Base-by-base conservation (phyloP, 768 basidiomycete species). In the Leucocoprinus sp. region DNA sequence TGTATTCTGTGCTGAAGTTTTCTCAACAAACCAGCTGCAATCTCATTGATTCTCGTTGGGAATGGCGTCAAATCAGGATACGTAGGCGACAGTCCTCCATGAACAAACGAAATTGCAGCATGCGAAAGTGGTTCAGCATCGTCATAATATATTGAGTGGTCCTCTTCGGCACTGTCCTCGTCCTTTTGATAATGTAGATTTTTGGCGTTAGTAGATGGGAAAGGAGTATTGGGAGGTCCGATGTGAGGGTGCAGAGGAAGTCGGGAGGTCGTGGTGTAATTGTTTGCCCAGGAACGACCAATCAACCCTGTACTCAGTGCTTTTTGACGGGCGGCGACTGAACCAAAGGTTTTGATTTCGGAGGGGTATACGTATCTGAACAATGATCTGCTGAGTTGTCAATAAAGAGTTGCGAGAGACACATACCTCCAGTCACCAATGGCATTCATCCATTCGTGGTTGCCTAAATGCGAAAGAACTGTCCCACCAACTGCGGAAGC, bases 371-470 rank as follows among this genome's bases (percentile, higher is more conserved):
- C 92, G 53, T 93, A 96, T 74, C 90, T 87, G 58, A 14, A 15
- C 21, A 17, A 12, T 49, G n/a, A 36, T 38, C n/a, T 29, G 9
- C 5, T 37, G 8, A 18, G 8, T 15, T 11, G 17, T 28, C 3
- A 49, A 26, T 11, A n/a, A 18, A 37, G 29, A 4, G 21, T 15
- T 23, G 19, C 31, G 23, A 36, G 17, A 14, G 23, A 12, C 7
- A 17, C 41, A 23, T 38, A 55, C 52, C 56, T 55, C 56, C 56
- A 57, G 33, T 57, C 56, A 60, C 85, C 85, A 48, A 90, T 82
- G 11, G 76, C 80, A 53, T 93, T 93, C 91, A 97, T 96, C 71
- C 84, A 82, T 61, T 98, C 96, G 54, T 99, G 96, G 60, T 99
- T 99, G 19, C 96, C 96, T 26, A 97, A 67, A 44, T 89, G 74